Percentiles rank a stretch among this genome's conserved stretches.
Conservation (phyloP, 352 stramenopile species). For the Phytophthora meadii region DNA sequence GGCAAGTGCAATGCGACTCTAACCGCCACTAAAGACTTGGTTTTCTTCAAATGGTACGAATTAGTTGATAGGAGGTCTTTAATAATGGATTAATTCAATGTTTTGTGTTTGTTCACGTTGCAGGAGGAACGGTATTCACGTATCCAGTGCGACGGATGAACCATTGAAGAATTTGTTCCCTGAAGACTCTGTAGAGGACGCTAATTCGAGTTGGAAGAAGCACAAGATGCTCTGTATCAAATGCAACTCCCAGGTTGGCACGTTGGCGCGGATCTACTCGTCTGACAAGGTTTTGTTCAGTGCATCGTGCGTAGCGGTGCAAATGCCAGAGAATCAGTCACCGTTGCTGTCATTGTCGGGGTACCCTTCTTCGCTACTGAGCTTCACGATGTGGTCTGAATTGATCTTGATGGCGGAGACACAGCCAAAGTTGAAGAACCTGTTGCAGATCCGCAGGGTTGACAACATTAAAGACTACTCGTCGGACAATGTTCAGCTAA, state of each 20-base stretch:
- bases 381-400: conserved; percentile 82
- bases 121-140: conserved; percentile 75
- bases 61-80: background rate
- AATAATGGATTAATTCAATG: background rate
- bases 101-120: background rate
- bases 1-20: conserved; percentile 71
- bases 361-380: conserved; percentile 76
- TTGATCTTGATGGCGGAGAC: conserved; percentile 80
- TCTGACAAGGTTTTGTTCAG: conserved; percentile 81
- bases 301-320: conserved; percentile 65
- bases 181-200: conserved; percentile 44
- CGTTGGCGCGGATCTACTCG: conserved; percentile 63
- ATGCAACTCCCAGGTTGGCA: conserved; percentile 69
- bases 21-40: conserved; percentile 67
- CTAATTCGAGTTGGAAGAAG: conserved; percentile 58
- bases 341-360: conserved; percentile 76
- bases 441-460: conserved; percentile 69
- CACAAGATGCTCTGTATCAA: conserved; percentile 74
- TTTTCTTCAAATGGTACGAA: conserved; percentile 79
- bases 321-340: conserved; percentile 76
- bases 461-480: conserved; percentile 68
- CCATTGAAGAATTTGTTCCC: conserved; percentile 63
- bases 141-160: conserved; percentile 72
- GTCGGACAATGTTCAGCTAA: conserved; percentile 59
- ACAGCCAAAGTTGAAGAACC: conserved; percentile 69